phyloP scores from a whole-genome alignment of 306 rosid species.

The Inga leiocalycina region DNA sequence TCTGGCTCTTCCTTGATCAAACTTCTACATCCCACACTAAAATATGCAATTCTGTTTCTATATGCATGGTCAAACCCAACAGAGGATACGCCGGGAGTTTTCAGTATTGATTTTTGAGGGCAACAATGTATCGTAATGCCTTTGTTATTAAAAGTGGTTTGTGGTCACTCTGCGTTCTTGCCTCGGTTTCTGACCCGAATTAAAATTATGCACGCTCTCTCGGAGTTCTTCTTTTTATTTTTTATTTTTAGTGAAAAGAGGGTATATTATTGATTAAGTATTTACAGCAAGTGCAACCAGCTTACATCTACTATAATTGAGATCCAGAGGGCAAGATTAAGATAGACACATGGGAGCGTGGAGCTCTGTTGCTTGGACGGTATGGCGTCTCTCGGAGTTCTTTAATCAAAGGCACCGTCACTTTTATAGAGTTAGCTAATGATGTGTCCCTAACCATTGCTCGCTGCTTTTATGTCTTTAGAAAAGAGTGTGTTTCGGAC shows the following conservation, averaged over 20 bases:
- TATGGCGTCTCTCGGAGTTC: background rate
- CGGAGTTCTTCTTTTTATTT: too few species aligned
- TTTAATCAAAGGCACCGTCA: background rate
- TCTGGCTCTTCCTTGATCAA: background rate
- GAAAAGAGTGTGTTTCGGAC: too few species aligned
- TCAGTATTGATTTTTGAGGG: background rate
- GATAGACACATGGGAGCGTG: too few species aligned
- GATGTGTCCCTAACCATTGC: background rate
- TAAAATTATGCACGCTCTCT: background rate
- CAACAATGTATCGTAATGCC: background rate
- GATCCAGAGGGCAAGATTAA: too few species aligned
- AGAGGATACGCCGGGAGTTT: background rate
- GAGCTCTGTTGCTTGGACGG: too few species aligned
- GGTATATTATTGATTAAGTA: too few species aligned
- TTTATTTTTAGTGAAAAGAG: too few species aligned
- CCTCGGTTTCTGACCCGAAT: background rate
- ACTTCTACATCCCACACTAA: background rate
- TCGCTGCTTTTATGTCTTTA: background rate
- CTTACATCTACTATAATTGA: too few species aligned
- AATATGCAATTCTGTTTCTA: background rate
- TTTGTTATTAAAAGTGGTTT: background rate
- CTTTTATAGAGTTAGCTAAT: too few species aligned
- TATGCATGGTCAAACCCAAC: background rate
- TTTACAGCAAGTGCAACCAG: too few species aligned
- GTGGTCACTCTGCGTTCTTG: background rate